phyloP scores from a whole-genome alignment of 148 eudicot species.

The Salicornia ramosissima region DNA sequence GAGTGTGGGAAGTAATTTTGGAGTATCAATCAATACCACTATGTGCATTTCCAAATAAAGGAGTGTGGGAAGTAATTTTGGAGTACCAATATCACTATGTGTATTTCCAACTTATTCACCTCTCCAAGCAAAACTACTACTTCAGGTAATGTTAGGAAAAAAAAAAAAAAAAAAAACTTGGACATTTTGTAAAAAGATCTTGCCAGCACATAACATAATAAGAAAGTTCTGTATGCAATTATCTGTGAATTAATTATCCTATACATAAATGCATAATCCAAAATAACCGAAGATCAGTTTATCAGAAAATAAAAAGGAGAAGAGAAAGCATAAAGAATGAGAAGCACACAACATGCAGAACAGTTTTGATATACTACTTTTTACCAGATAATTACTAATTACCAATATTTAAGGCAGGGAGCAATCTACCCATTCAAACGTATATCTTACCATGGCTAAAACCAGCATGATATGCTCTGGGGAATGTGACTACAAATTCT shows the following conservation, averaged over 20 bases:
- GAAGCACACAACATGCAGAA: not conserved
- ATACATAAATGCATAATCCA: not conserved
- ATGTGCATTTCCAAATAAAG: no score
- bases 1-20: no score
- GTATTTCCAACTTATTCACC: not conserved
- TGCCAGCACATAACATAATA: not conserved
- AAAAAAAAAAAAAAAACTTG: no score
- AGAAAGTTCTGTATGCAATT: not conserved
- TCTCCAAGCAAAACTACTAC: not conserved
- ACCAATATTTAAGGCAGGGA: not conserved
- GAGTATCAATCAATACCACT: no score
- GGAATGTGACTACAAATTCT: constrained; percentile 84
- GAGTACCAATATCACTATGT: no score
- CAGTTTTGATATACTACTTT: not conserved
- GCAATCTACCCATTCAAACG: not conserved
- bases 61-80: no score
- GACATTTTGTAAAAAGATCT: no score
- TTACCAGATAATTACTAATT: not conserved
- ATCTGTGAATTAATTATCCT: not conserved
- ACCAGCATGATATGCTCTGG: constrained; percentile 98
- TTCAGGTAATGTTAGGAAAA: not conserved
- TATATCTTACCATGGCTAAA: constrained; percentile 84
- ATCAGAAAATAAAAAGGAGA: no score
- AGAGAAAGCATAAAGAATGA: not conserved
- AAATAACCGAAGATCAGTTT: not conserved